These are phyloP conservation scores for Exophiala calicioides DNA, from an alignment of 2,329 filamentous ascomycete genomes.

Conservation along the genomic window DNA sequence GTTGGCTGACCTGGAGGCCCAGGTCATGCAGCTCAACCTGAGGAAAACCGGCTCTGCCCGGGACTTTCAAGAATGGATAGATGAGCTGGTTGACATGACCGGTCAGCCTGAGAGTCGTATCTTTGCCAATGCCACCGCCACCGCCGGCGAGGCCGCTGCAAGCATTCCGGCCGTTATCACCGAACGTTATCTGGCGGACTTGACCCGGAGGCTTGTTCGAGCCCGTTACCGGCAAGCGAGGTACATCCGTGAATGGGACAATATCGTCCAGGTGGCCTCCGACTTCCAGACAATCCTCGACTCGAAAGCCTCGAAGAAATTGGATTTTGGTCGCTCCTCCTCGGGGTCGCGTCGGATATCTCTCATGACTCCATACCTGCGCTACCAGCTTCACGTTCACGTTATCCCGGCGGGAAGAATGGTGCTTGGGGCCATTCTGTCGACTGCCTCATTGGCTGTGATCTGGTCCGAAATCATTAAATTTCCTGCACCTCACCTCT, in stretches of 20 bases:
- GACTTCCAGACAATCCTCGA: slow-evolving; percentile 81
- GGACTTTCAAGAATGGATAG: slow-evolving; percentile 90
- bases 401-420: slow-evolving; percentile 69
- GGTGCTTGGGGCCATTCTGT: slow-evolving; percentile 65
- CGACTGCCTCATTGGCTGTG: slow-evolving; percentile 75
- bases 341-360: slow-evolving; percentile 58
- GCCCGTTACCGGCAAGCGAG: slow-evolving; percentile 80
- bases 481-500: slow-evolving; percentile 73
- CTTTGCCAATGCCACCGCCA: slow-evolving; percentile 40
- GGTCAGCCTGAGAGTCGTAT: slow-evolving; percentile 64
- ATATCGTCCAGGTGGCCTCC: slow-evolving; percentile 70
- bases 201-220: slow-evolving; percentile 78
- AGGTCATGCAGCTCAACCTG: slow-evolving; percentile 75
- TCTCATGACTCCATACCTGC: slow-evolving; percentile 75
- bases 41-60: slow-evolving; percentile 76
- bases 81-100: slow-evolving; percentile 80
- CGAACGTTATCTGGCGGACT: slow-evolving; percentile 85
- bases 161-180: slow-evolving; percentile 84
- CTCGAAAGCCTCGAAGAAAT: slow-evolving; percentile 74
- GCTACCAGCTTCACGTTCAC: slow-evolving; percentile 75
- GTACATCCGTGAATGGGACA: slow-evolving; percentile 83
- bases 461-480: slow-evolving; percentile 95
- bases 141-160: slow-evolving; percentile 45
- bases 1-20: slow-evolving; percentile 77
- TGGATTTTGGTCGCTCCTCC: slow-evolving; percentile 69